Percentiles rank a stretch among this genome's conserved stretches.
Conservation (phyloP, 2,329 filamentous ascomycete species). For the Aureobasidium leucospermi region DNA sequence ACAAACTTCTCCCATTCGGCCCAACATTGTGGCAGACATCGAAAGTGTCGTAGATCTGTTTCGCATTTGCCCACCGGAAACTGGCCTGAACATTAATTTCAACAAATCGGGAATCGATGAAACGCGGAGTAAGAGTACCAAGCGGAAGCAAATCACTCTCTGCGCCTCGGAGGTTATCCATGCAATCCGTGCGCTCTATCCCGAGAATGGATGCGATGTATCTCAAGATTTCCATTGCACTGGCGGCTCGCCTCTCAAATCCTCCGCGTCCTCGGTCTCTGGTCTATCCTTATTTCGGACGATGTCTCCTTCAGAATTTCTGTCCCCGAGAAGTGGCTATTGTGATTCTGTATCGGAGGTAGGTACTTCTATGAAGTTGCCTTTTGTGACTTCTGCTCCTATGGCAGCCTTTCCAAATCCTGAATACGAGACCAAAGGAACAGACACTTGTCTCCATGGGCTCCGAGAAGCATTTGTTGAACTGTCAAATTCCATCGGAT, state of each 20-base stretch:
- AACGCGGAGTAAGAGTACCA: background rate
- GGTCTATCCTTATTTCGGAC: constrained; percentile 43
- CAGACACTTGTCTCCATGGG: background rate
- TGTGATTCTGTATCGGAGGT: background rate
- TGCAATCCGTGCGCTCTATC: constrained; percentile 76
- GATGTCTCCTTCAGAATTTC: background rate
- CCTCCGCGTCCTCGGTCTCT: constrained; percentile 43
- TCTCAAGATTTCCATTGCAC: background rate
- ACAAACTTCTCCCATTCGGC: constrained; percentile 56
- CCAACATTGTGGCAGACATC: constrained; percentile 59
- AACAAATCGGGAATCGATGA: constrained; percentile 21
- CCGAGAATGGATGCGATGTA: constrained; percentile 56
- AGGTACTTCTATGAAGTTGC: background rate
- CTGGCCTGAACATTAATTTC: background rate
- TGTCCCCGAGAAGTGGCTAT: background rate
- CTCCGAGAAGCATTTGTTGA: constrained; percentile 5
- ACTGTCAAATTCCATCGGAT: background rate
- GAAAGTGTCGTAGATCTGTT: constrained; percentile 65
- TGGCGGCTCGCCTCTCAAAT: constrained; percentile 34
- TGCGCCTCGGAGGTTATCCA: constrained; percentile 73
- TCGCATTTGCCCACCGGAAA: constrained; percentile 17
- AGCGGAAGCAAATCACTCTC: constrained; percentile 31
- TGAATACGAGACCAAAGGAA: background rate
- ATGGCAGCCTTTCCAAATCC: too few relatives aligned
- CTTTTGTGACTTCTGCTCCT: background rate